Base-by-base conservation (phyloP, 2,329 filamentous ascomycete genomes). In the Aspergillus cejpii region DNA sequence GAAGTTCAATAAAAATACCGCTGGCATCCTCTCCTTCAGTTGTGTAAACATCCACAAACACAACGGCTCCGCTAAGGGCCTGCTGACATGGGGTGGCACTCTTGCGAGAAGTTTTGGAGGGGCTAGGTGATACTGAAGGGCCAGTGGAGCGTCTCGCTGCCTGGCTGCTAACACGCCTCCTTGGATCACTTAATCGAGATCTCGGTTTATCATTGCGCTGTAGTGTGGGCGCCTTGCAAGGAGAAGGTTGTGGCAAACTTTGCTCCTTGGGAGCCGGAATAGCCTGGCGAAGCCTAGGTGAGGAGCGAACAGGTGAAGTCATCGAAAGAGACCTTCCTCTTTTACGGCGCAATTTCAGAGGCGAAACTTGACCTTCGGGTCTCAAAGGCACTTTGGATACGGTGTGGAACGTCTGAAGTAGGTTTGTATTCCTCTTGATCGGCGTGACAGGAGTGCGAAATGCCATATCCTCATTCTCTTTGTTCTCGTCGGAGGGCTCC, bases 31-130 rank as follows among this genome's bases (percentile, higher is more conserved):
- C 83, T 5, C 88, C 88, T 57, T 92, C 85, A 6, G 79, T 85
- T 0, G 86, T 90, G 60, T 87, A 80, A 2, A 94, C 87, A 63
- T 95, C 88, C 1, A 92, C 85, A 60, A 83, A 88, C 3, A 92
- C 85, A 2, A 88, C 79, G 12, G 82, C 85, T 1, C 87, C 88
- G 15, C 77, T 75, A 2, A 91, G 73, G 3, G 85, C 61, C 10
- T 60, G 57, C 19, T 61, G 49, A 17, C 57, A 52, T 6, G 56
- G 47, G 7, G 49, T 45, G 2, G 50, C 47, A 23, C 54, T 58
- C 17, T 54, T 57, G 5, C 55, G 57, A 29, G 63, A 55, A 10
- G 60, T 55, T 34, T 63, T 67, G 2, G 46, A 41, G 14, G 61
- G 58, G 23, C 57, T 62, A 8, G 56, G 47, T 10, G 55, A 48